A percentile compares a stretch with the other conserved stretches of the same genome.
Conservation (phyloP, 768 basidiomycete genomes). For the Leccinum incarnatum region DNA sequence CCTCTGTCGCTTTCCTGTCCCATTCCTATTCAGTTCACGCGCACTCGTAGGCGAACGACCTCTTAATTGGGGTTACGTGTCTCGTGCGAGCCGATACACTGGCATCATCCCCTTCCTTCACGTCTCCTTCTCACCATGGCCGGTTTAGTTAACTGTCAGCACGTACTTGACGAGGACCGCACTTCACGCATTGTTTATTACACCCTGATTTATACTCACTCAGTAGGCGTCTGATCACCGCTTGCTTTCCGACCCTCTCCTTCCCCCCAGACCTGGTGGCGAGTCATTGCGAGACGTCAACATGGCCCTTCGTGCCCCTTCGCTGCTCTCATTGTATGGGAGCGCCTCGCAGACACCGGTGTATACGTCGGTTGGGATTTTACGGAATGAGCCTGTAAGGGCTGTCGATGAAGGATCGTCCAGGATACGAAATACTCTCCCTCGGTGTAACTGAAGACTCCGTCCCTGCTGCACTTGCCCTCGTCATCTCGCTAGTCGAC, state of each 20-base stretch:
- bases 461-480: constrained; percentile 23
- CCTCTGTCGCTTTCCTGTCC: constrained; percentile 43
- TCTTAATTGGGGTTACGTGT: constrained; percentile 80
- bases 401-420: constrained; percentile 22
- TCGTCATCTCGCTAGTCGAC: constrained; percentile 40
- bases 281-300: constrained; percentile 27
- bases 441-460: not conserved
- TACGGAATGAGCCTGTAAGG: constrained; percentile 27
- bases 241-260: constrained; percentile 27
- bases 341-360: constrained; percentile 22
- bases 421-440: constrained; percentile 11
- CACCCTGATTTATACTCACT: constrained; percentile 39
- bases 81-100: constrained; percentile 75
- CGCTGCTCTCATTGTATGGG: constrained; percentile 37
- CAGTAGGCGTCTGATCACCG: constrained; percentile 48
- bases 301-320: constrained; percentile 21
- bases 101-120: constrained; percentile 44
- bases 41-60: constrained; percentile 72
- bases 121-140: constrained; percentile 18
- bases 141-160: constrained; percentile 27
- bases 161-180: constrained; percentile 26
- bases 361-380: constrained; percentile 24
- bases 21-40: constrained; percentile 50
- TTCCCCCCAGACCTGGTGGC: constrained; percentile 16
- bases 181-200: constrained; percentile 41